phyloP scores from a whole-genome alignment of 2,329 filamentous ascomycete genomes.

The Clonostachys solani region DNA sequence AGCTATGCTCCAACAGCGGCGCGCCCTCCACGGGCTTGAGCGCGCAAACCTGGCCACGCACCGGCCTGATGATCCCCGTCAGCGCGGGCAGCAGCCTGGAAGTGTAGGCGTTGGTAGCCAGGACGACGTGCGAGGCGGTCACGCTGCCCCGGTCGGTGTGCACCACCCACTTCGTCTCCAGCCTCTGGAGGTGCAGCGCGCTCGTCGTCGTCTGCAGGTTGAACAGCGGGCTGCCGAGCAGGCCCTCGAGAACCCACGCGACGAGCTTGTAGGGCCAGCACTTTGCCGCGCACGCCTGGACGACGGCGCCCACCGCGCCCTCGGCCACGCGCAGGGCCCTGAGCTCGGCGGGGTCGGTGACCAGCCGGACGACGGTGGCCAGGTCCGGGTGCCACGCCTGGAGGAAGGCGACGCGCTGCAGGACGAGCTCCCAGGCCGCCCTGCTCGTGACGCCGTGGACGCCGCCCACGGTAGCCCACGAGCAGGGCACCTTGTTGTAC shows the following conservation, averaged over 20 bases:
- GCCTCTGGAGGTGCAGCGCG: conserved; percentile 42
- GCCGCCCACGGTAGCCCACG: conserved; percentile 60
- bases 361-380: conserved; percentile 37
- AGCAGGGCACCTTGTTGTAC: conserved; percentile 58
- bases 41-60: conserved; percentile 68
- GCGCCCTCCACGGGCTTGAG: conserved; percentile 49
- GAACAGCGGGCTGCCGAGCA: conserved; percentile 37
- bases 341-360: conserved; percentile 33
- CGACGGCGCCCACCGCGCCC: conserved; percentile 57
- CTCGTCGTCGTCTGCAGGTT: conserved; percentile 75
- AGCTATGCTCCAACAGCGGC: conserved; percentile 46
- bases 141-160: conserved; percentile 66
- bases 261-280: conserved; percentile 86
- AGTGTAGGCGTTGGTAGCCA: conserved; percentile 83
- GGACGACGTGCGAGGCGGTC: conserved; percentile 57
- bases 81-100: conserved; percentile 69
- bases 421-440: conserved; percentile 47
- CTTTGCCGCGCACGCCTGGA: conserved; percentile 61
- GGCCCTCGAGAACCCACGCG: conserved; percentile 60
- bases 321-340: conserved; percentile 34
- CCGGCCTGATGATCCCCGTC: conserved; percentile 69
- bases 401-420: conserved; percentile 45
- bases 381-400: conserved; percentile 51
- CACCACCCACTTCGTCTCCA: conserved; percentile 47
- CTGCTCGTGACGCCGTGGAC: conserved; percentile 60